Base-by-base conservation (phyloP, 225 moss, liverwort and hornwort species). In the Bryum argenteum region DNA sequence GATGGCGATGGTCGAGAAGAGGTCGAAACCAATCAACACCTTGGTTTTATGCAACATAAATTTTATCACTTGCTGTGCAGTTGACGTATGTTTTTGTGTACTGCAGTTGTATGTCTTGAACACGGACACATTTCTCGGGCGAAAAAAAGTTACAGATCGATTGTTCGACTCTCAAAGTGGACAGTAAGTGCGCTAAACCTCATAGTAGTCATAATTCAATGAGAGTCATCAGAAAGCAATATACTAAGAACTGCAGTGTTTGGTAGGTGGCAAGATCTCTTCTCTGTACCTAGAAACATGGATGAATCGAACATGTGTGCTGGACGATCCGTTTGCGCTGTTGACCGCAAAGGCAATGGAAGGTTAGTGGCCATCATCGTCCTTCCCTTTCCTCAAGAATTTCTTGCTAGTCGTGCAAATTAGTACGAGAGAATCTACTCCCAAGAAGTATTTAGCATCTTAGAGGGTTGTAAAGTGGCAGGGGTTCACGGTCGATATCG, bases 221-320 rank as follows among this genome's bases (percentile, higher is more conserved):
- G 33, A 33, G 33, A 33, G 26, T 0, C 16, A 56, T 52, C 40
- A 75, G 18, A 5, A 18, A 54, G 48, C 16, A 61, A 10, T 61
- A 62, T 23, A 58, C 44, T 55, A 47, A 37, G 37, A 44, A 40
- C 61, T 20, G 70, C 45, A 63, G 8, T 56, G 37, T 69, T 33
- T 66, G 42, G 58, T 82, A 95, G 94, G 58, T 95, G 94, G 94
- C 78, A 74, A 59, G 95, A 92, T 71, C 86, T 95, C 17, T 89
- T 95, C 41, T 88, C 95, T 38, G 41, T 89, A 37, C 89, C 95
- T 12, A 91, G 75, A 80, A 95, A 95, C 80, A 95, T 95, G 95
- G 95, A 95, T 66, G 92, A 95, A 66, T 86, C 89, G 26, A 95
- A 89, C 74, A 91, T 95, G 91, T 95, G 92, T 79, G 95, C 92